Evolutionary conservation across 176 grass and related monocot species (phyloP), one percentile per base, ranked within the genome.

Genomic region (Triticum dicoccoides): DNA sequence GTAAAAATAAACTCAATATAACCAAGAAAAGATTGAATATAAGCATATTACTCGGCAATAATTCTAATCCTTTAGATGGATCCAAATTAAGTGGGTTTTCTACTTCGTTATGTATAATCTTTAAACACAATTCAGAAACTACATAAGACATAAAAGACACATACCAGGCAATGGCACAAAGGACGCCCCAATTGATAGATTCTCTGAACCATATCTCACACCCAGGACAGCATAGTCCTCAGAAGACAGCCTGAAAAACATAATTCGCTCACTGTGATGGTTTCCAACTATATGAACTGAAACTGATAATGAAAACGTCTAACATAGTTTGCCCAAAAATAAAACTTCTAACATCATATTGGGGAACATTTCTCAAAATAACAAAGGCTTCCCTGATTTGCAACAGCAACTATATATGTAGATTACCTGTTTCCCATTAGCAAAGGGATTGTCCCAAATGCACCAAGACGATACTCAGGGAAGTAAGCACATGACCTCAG

Each of bases 121-220:
- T 85, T 34, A 89, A 78, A 86, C 18, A 69, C 23, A 90, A 76
- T 81, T 80, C 54, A 76, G 75, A 8, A 56, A 52, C 5, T 29
- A 63, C 61, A 86, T 66, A 42, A 80, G 35, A 39, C 8, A 47
- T 64, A 33, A 86, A 82, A 71, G 77, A 27, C 58, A 38, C 52
- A 83, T 88, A 98, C 96, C 80, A 86, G 91, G 72, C 91, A 98
- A 90, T 86, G 96, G 93, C 90, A 89, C 88, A 64, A 98, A 94
- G 75, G 88, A 94, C 11, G 79, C 91, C 41, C 96, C 96, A 88
- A 96, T 11, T 2, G 96, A 98, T 92, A 98, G 67, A 78, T 88
- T 96, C 76, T 96, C 88, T 73, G 96, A 96, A 78, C 93, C 96
- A 88, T 98, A 98, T 92, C 96, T 84, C 67, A 96, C 64, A 78